Evolutionary conservation across 2,329 filamentous ascomycete genomes (phyloP).

Genomic region (Diaporthe australafricana): DNA sequence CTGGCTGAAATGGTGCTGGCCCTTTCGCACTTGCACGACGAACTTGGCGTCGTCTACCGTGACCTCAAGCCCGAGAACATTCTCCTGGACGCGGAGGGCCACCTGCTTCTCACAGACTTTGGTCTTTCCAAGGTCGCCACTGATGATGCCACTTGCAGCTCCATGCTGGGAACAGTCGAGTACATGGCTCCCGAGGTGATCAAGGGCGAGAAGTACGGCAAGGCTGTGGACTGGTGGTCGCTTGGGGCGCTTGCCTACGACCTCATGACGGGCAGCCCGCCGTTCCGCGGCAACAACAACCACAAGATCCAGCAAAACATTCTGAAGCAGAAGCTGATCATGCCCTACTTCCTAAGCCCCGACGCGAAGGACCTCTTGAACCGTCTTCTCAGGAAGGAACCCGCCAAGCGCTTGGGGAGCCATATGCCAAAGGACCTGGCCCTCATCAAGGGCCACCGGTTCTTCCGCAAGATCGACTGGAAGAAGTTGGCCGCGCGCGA

Average conservation of each 20-base stretch:
- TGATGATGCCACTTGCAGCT: slow-evolving; percentile 81
- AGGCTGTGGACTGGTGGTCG: slow-evolving; percentile 98
- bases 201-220: slow-evolving; percentile 87
- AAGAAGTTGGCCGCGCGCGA: slow-evolving; percentile 84
- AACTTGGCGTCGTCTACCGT: slow-evolving; percentile 93
- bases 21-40: slow-evolving; percentile 90
- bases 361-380: slow-evolving; percentile 96
- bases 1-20: slow-evolving; percentile 98
- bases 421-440: slow-evolving; percentile 90
- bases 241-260: slow-evolving; percentile 93
- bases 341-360: slow-evolving; percentile 90
- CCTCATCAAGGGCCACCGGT: slow-evolving; percentile 90
- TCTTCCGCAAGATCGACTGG: slow-evolving; percentile 98
- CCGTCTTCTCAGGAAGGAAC: slow-evolving; percentile 90
- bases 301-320: slow-evolving; percentile 97
- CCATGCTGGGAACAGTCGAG: slow-evolving; percentile 92
- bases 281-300: slow-evolving; percentile 91
- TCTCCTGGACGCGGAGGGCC: slow-evolving; percentile 89
- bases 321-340: slow-evolving; percentile 86
- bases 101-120: slow-evolving; percentile 95
- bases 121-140: slow-evolving; percentile 94
- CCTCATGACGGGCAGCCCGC: slow-evolving; percentile 90
- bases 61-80: slow-evolving; percentile 99
- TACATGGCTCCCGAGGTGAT: slow-evolving; percentile 99
- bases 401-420: slow-evolving; percentile 86